Percentiles rank a stretch among this genome's conserved stretches.
phyloP scores from a whole-genome alignment of 495 filamentous ascomycete genomes.

The Neurospora tetraspora region DNA sequence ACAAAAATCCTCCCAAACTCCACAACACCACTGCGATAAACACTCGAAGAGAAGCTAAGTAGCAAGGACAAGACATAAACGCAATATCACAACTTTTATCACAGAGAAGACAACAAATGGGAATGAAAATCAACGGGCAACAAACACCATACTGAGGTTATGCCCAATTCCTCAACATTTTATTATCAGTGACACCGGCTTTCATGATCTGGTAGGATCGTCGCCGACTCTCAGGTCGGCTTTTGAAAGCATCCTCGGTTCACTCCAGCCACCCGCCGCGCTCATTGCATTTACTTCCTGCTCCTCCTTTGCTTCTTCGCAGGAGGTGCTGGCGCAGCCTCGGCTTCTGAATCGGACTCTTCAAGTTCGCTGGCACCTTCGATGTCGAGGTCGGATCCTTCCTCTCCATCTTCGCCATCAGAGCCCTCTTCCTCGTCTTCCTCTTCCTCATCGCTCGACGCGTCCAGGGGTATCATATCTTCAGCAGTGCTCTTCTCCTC shows the following conservation, averaged over 20 bases:
- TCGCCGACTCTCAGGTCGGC: not conserved
- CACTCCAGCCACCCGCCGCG: not conserved
- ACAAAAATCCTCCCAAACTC: not conserved
- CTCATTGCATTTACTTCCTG: slow-evolving; percentile 5
- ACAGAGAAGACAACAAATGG: not conserved
- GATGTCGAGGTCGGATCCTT: slow-evolving; percentile 14
- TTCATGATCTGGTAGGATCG: not conserved
- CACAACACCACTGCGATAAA: not conserved
- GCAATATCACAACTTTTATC: not conserved
- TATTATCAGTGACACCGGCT: not conserved
- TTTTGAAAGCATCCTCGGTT: not conserved
- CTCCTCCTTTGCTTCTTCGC: slow-evolving; percentile 15
- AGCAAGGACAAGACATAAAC: not conserved
- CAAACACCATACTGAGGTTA: not conserved
- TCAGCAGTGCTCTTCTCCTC: slow-evolving; percentile 25
- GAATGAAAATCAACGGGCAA: not conserved
- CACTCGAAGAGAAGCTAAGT: not conserved
- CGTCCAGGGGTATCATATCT: slow-evolving; percentile 44
- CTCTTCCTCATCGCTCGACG: slow-evolving; percentile 39
- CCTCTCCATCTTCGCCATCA: slow-evolving; percentile 17
- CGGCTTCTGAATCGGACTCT: slow-evolving; percentile 12
- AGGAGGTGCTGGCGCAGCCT: slow-evolving; percentile 12
- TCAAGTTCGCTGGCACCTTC: slow-evolving; percentile 16
- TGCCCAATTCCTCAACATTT: not conserved
- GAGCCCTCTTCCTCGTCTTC: slow-evolving; percentile 26